These are phyloP conservation scores for Curvularia verruculosa DNA, from an alignment of 2,329 filamentous ascomycete genomes.

Conservation along the genomic window DNA sequence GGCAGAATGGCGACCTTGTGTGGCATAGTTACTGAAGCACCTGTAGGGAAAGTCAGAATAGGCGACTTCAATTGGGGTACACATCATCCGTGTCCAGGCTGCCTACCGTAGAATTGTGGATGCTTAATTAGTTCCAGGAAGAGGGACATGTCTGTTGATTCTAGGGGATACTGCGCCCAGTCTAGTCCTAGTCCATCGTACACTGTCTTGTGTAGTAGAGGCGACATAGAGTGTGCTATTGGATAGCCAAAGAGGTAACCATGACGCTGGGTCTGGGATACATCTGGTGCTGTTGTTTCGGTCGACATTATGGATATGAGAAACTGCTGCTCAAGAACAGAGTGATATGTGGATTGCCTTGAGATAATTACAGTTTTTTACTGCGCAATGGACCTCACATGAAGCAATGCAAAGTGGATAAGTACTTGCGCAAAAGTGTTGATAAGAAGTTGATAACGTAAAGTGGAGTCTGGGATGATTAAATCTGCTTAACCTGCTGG, in stretches of 20 bases:
- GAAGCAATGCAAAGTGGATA: neutral
- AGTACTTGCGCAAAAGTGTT: neutral
- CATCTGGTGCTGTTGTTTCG: conserved; percentile 19
- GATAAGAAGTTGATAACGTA: neutral
- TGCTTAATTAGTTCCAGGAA: conserved; percentile 59
- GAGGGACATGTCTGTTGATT: conserved; percentile 52
- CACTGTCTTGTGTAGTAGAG: conserved; percentile 61
- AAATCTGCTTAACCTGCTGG: neutral
- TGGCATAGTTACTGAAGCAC: conserved; percentile 80
- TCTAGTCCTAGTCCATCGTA: conserved; percentile 58
- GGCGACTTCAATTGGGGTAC: neutral
- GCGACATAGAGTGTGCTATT: conserved; percentile 63
- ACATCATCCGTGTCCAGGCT: too few relatives aligned
- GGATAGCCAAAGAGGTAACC: conserved; percentile 64
- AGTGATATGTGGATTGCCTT: neutral
- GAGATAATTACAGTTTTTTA: neutral
- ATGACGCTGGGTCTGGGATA: conserved; percentile 49
- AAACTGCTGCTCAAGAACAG: neutral
- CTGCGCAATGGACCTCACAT: neutral
- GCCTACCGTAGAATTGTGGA: conserved; percentile 68
- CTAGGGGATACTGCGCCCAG: conserved; percentile 59
- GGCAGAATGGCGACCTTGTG: conserved; percentile 79
- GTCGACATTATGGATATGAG: neutral
- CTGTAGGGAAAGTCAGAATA: conserved; percentile 43
- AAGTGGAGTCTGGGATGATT: neutral